Evolutionary conservation across 768 basidiomycete genomes (phyloP).

Genomic region (Filobasidium wieringae): DNA sequence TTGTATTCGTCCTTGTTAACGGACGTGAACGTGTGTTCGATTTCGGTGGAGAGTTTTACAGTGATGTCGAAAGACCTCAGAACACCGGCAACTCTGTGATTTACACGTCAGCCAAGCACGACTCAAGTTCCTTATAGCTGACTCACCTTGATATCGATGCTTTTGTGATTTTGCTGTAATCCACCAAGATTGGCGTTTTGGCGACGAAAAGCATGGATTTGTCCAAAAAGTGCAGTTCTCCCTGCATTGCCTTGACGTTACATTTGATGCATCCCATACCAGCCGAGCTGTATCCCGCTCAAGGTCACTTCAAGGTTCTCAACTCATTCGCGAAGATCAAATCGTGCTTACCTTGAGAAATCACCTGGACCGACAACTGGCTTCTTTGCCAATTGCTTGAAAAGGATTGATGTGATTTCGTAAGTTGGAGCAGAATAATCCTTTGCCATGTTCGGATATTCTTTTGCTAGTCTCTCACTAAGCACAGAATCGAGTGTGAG

Average conservation of each 20-base stretch:
- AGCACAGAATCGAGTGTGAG: not conserved
- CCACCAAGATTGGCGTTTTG: constrained; percentile 81
- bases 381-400: constrained; percentile 77
- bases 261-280: constrained; percentile 55
- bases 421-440: constrained; percentile 91
- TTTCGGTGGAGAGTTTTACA: constrained; percentile 49
- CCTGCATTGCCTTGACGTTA: constrained; percentile 90
- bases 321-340: not conserved
- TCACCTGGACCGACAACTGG: constrained; percentile 32
- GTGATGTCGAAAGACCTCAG: constrained; percentile 39
- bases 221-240: constrained; percentile 94
- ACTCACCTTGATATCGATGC: constrained; percentile 70
- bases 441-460: constrained; percentile 65
- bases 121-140: not conserved
- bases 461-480: constrained; percentile 42
- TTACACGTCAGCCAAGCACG: not conserved
- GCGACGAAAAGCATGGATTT: constrained; percentile 97
- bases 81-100: constrained; percentile 61
- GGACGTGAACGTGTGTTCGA: constrained; percentile 79
- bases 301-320: not conserved
- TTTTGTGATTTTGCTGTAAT: constrained; percentile 77
- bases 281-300: not conserved
- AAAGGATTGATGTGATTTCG: constrained; percentile 64
- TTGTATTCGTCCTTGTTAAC: constrained; percentile 94
- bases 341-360: constrained; percentile 7